These are phyloP conservation scores for Russula emetica DNA, from an alignment of 768 basidiomycete genomes.

Conservation along the genomic window DNA sequence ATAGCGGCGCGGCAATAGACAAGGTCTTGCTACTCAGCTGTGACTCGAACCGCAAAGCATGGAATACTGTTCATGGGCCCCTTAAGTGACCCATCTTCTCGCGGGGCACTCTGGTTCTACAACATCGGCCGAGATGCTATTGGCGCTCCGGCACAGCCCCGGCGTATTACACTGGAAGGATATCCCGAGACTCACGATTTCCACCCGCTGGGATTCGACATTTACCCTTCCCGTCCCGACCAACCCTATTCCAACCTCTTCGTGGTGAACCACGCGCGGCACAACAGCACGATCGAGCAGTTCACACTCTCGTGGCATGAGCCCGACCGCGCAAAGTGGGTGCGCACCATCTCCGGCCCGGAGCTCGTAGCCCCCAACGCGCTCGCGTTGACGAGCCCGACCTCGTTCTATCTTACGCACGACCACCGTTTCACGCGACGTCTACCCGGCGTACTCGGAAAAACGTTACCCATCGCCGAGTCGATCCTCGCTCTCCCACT, in stretches of 20 bases:
- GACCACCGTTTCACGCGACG: constrained; percentile 68
- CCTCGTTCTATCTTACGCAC: constrained; percentile 68
- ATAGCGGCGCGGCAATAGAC: constrained; percentile 37
- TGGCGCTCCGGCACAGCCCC: constrained; percentile 30
- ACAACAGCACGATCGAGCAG: constrained; percentile 61
- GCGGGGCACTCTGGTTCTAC: constrained; percentile 61
- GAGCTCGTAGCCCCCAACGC: constrained; percentile 64
- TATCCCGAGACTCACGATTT: constrained; percentile 61
- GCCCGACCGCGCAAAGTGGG: constrained; percentile 45
- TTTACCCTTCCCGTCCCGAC: constrained; percentile 48
- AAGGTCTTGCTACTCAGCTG: constrained; percentile 47
- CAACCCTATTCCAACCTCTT: constrained; percentile 51
- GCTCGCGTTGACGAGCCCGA: constrained; percentile 58
- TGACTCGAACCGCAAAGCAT: constrained; percentile 51
- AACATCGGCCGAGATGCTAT: constrained; percentile 22
- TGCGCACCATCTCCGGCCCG: constrained; percentile 56
- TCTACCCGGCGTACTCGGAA: constrained; percentile 46
- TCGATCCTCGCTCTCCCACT: constrained; percentile 53
- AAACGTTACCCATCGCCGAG: constrained; percentile 51
- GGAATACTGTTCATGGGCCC: constrained; percentile 83
- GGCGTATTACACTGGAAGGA: constrained; percentile 43
- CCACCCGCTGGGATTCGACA: constrained; percentile 65
- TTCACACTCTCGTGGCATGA: constrained; percentile 49
- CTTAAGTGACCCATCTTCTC: constrained; percentile 50
- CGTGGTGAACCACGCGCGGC: constrained; percentile 63